These are phyloP conservation scores for Mycocentrospora acerina DNA, from an alignment of 2,329 filamentous ascomycete genomes.

Conservation along the genomic window DNA sequence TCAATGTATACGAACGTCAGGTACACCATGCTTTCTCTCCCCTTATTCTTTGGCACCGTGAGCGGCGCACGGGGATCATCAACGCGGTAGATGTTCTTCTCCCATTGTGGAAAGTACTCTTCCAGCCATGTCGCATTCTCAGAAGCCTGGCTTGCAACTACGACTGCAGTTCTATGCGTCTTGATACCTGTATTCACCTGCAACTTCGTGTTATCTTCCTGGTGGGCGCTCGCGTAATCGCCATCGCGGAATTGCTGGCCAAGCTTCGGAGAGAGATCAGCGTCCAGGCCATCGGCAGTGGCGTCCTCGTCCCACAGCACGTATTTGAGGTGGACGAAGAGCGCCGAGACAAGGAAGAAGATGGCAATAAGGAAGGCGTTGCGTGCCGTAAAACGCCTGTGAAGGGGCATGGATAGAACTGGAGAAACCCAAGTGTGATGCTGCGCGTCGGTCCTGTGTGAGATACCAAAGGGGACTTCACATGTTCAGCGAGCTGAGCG, in stretches of 20 bases:
- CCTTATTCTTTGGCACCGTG: constrained; percentile 51
- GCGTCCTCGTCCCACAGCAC: constrained; percentile 25
- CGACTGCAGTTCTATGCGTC: constrained; percentile 32
- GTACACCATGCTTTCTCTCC: constrained; percentile 53
- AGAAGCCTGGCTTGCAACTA: constrained; percentile 41
- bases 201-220: constrained; percentile 12
- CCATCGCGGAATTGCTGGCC: constrained; percentile 1
- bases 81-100: constrained; percentile 47
- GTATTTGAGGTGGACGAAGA: constrained; percentile 33
- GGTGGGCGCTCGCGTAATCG: constrained; percentile 1
- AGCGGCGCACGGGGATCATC: constrained; percentile 42
- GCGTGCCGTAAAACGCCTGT: constrained; percentile 26
- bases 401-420: too few relatives aligned
- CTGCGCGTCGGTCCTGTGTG: too few relatives aligned
- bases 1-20: constrained; percentile 42
- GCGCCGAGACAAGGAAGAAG: constrained; percentile 25
- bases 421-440: too few relatives aligned
- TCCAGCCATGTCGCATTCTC: constrained; percentile 47
- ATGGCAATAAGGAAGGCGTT: constrained; percentile 26
- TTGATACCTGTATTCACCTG: constrained; percentile 13
- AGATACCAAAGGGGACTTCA: too few relatives aligned
- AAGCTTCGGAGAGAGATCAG: neutral
- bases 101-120: constrained; percentile 41
- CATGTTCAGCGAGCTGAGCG: too few relatives aligned
- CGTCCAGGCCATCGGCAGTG: constrained; percentile 2